phyloP scores from a whole-genome alignment of 2,329 filamentous ascomycete genomes.

The Scleromitrula shiraiana region DNA sequence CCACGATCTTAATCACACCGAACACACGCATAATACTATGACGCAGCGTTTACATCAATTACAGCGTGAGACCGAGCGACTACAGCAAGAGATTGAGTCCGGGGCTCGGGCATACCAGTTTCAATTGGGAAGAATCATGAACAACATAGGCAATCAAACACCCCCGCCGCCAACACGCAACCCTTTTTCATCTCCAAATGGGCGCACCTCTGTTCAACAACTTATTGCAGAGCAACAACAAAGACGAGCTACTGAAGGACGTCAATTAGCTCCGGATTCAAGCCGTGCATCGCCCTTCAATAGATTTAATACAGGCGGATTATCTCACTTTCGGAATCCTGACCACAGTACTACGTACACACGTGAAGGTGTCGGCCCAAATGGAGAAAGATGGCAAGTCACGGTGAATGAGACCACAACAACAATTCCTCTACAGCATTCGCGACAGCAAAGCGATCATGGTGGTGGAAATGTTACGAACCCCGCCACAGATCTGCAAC shows the following conservation, averaged over 20 bases:
- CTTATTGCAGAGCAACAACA: slow-evolving; percentile 8
- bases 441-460: slow-evolving; percentile 12
- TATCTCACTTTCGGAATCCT: slow-evolving; percentile 26
- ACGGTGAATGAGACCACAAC: slow-evolving; percentile 40
- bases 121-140: slow-evolving; percentile 1
- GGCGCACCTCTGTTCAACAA: slow-evolving; percentile 5
- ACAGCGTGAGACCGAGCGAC: slow-evolving; percentile 39
- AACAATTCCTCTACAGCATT: slow-evolving; percentile 17
- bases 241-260: slow-evolving; percentile 19
- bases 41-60: slow-evolving; percentile 39
- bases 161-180: slow-evolving; percentile 2
- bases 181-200: not conserved
- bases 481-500: slow-evolving; percentile 22
- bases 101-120: slow-evolving; percentile 6
- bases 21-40: slow-evolving; percentile 18
- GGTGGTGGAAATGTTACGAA: slow-evolving; percentile 14
- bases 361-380: slow-evolving; percentile 41
- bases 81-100: slow-evolving; percentile 32
- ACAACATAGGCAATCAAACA: slow-evolving; percentile 7
- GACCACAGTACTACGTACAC: slow-evolving; percentile 37
- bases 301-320: slow-evolving; percentile 24
- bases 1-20: slow-evolving; percentile 16
- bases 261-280: slow-evolving; percentile 19
- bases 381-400: slow-evolving; percentile 45
- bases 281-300: slow-evolving; percentile 13